Percentiles rank a stretch among this genome's conserved stretches.
phyloP scores from a whole-genome alignment of 371 early-diverging fungal genomes.

The Mucor sp. region DNA sequence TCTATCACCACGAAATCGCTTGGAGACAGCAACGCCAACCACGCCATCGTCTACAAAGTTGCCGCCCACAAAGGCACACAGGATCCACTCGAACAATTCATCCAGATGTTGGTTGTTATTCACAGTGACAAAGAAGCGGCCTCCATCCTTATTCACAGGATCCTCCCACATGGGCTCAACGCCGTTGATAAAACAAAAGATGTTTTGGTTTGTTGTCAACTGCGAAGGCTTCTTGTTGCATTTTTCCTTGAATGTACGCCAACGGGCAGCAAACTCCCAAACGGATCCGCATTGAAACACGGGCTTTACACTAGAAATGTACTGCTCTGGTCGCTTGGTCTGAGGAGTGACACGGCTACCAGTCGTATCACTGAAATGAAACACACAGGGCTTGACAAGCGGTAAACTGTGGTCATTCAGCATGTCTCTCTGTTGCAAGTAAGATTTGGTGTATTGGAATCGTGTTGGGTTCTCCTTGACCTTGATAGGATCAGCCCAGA shows the following conservation, averaged over 20 bases:
- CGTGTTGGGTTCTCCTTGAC: conserved; percentile 37
- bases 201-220: conserved; percentile 50
- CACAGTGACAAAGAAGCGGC: conserved; percentile 38
- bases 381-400: conserved; percentile 22
- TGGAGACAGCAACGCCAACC: conserved; percentile 45
- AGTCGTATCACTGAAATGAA: conserved; percentile 56
- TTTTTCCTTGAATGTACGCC: conserved; percentile 51
- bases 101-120: conserved; percentile 28
- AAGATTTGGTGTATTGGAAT: conserved; percentile 25
- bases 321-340: conserved; percentile 39
- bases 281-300: conserved; percentile 56
- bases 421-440: conserved; percentile 26
- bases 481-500: conserved; percentile 42
- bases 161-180: conserved; percentile 69
- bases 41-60: conserved; percentile 35
- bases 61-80: conserved; percentile 58
- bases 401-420: conserved; percentile 22
- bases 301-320: conserved; percentile 48
- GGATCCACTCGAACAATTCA: conserved; percentile 52
- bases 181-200: conserved; percentile 58
- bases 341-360: conserved; percentile 6
- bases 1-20: conserved; percentile 56
- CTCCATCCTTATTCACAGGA: conserved; percentile 53
- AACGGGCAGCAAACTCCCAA: conserved; percentile 55
- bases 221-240: conserved; percentile 37